These are phyloP conservation scores for Mucuna pruriens DNA, from an alignment of 306 rosid species.

Conservation along the genomic window DNA sequence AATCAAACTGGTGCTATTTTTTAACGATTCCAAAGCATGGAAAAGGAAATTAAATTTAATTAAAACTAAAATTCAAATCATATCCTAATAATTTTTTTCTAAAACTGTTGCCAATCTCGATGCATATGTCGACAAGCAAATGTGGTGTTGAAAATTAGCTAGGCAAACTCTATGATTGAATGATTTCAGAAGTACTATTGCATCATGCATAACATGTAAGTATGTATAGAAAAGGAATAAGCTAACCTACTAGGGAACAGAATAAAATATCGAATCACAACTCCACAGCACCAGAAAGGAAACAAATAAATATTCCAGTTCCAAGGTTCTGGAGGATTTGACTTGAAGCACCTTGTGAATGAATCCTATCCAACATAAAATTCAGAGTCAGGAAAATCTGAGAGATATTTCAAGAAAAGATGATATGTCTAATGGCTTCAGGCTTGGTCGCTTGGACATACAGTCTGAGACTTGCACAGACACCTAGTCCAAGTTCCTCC, in stretches of 20 bases:
- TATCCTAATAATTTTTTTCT: neutral
- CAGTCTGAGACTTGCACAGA: neutral
- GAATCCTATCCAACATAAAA: constrained; percentile 61
- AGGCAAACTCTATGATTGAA: neutral
- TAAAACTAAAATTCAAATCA: neutral
- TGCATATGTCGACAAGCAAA: neutral
- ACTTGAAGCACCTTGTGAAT: constrained; percentile 89
- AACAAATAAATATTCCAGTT: constrained; percentile 86
- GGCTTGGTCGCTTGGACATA: neutral
- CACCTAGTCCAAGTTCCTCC: too few relatives aligned
- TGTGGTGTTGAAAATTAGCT: neutral
- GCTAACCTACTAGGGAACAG: constrained; percentile 76
- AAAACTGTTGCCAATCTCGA: neutral
- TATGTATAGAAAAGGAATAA: neutral
- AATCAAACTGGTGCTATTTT: constrained; percentile 2
- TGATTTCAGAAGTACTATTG: neutral
- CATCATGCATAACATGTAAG: constrained; percentile 13
- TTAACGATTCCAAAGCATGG: neutral
- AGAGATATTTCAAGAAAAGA: constrained; percentile 6
- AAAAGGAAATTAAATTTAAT: neutral
- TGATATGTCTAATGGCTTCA: neutral
- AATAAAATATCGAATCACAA: constrained; percentile 70
- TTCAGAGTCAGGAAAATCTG: neutral
- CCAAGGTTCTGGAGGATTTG: constrained; percentile 89
- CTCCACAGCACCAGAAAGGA: constrained; percentile 85